Evolutionary conservation across 345 rosid genomes (phyloP).

Genomic region (Rubroshorea leprosula): DNA sequence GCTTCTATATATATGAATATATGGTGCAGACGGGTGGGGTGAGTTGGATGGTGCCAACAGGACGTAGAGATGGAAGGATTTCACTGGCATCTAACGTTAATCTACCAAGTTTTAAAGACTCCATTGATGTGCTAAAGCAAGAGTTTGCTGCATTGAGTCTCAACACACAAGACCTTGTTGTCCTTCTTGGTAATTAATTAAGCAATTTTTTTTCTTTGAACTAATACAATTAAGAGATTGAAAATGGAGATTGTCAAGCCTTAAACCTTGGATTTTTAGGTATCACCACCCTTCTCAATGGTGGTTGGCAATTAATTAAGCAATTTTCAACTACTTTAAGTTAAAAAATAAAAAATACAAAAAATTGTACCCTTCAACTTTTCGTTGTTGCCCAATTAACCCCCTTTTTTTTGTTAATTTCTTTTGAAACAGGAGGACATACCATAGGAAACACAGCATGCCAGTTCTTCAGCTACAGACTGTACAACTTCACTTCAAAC

Average conservation of each 20-base stretch:
- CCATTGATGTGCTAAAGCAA: neutral
- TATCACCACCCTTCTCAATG: too few relatives aligned
- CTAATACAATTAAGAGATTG: too few relatives aligned
- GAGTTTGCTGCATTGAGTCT: neutral
- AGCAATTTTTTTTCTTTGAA: neutral
- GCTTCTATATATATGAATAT: too few relatives aligned
- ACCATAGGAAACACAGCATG: neutral
- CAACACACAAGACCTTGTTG: neutral
- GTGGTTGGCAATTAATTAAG: too few relatives aligned
- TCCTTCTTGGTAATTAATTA: neutral
- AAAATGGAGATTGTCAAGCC: too few relatives aligned
- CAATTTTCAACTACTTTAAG: too few relatives aligned
- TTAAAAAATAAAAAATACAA: neutral
- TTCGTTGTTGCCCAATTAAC: neutral
- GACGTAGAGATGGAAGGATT: neutral
- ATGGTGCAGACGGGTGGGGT: neutral
- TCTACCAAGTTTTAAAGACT: neutral
- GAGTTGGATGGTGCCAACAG: neutral
- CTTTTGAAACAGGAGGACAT: conserved; percentile 24
- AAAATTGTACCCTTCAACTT: neutral
- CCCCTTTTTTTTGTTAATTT: neutral
- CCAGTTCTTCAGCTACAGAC: neutral
- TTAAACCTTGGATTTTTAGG: too few relatives aligned
- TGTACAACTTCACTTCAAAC: neutral
- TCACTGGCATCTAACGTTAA: neutral